These are phyloP conservation scores for Phaeosphaeria sp. DNA, from an alignment of 2,329 filamentous ascomycete genomes.

Conservation along the genomic window DNA sequence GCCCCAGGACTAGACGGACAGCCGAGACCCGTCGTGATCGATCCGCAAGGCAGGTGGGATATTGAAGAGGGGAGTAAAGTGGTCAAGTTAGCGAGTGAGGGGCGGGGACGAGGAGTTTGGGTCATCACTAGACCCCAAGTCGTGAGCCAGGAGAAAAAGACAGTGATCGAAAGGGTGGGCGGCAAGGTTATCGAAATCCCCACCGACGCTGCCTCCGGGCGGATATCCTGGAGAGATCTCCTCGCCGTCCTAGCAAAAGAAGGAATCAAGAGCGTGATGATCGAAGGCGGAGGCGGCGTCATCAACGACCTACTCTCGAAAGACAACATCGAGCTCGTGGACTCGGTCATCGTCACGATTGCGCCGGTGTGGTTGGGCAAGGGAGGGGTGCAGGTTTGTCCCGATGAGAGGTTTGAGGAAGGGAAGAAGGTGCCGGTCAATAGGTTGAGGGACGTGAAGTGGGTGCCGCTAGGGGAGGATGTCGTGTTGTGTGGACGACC, in stretches of 20 bases:
- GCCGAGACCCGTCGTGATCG: constrained; percentile 82
- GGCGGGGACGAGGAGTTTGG: constrained; percentile 75
- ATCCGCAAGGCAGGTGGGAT: constrained; percentile 78
- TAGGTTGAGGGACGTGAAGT: constrained; percentile 70
- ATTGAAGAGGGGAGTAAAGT: constrained; percentile 68
- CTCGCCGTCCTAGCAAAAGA: constrained; percentile 64
- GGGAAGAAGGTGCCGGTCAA: constrained; percentile 64
- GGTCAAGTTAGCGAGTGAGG: constrained; percentile 67
- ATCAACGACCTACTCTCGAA: constrained; percentile 81
- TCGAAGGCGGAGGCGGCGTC: constrained; percentile 84
- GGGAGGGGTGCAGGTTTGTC: constrained; percentile 81
- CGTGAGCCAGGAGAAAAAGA: constrained; percentile 37
- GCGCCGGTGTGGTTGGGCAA: constrained; percentile 89
- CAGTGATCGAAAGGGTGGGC: constrained; percentile 33
- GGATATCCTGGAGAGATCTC: constrained; percentile 66
- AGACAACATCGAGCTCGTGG: constrained; percentile 67
- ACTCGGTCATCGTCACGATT: constrained; percentile 85
- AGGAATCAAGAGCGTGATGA: constrained; percentile 81
- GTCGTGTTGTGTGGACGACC: constrained; percentile 76
- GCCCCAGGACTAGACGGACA: constrained; percentile 64
- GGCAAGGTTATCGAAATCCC: constrained; percentile 28
- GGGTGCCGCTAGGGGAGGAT: constrained; percentile 82
- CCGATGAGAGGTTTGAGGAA: constrained; percentile 61
- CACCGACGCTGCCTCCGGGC: no score
- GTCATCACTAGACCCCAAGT: constrained; percentile 57